Evolutionary conservation across 495 filamentous ascomycete genomes (phyloP).

Genomic region (Lichenothelia convexa): DNA sequence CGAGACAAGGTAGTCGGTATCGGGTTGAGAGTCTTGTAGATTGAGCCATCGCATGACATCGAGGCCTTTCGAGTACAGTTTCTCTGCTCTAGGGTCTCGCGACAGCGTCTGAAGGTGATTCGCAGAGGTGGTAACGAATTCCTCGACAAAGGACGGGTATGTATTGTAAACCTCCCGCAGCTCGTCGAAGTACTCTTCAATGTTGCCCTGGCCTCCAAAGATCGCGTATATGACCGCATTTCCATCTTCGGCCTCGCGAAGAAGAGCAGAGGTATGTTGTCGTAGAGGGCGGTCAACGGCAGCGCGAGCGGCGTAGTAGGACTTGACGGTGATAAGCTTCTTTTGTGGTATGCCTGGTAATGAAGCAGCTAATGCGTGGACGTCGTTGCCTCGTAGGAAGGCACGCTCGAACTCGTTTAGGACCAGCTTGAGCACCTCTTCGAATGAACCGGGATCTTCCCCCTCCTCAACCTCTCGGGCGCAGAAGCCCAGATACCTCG

Average conservation of each 20-base stretch:
- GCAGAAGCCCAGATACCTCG: constrained; percentile 77
- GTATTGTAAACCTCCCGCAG: constrained; percentile 76
- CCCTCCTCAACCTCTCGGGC: constrained; percentile 73
- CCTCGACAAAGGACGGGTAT: constrained; percentile 77
- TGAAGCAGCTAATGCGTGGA: constrained; percentile 70
- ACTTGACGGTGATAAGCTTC: constrained; percentile 67
- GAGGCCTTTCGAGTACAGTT: constrained; percentile 88
- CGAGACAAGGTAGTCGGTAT: constrained; percentile 88
- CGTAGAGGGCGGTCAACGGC: constrained; percentile 67
- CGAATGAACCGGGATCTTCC: constrained; percentile 72
- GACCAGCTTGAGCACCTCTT: constrained; percentile 73
- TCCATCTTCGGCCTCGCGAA: constrained; percentile 68
- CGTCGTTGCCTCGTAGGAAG: constrained; percentile 88
- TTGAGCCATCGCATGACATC: constrained; percentile 88
- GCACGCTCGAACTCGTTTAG: constrained; percentile 90
- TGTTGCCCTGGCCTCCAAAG: constrained; percentile 97
- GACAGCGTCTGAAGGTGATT: constrained; percentile 70
- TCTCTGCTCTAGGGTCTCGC: constrained; percentile 68
- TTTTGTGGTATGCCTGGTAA: constrained; percentile 78
- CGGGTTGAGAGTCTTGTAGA: constrained; percentile 70
- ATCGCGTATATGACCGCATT: constrained; percentile 71
- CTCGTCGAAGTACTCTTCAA: constrained; percentile 98
- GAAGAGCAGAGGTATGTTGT: constrained; percentile 78
- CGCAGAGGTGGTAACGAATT: constrained; percentile 60
- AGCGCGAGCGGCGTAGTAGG: constrained; percentile 78